Evolutionary conservation across 495 filamentous ascomycete species (phyloP).

Genomic region (Penicillium roqueforti): DNA sequence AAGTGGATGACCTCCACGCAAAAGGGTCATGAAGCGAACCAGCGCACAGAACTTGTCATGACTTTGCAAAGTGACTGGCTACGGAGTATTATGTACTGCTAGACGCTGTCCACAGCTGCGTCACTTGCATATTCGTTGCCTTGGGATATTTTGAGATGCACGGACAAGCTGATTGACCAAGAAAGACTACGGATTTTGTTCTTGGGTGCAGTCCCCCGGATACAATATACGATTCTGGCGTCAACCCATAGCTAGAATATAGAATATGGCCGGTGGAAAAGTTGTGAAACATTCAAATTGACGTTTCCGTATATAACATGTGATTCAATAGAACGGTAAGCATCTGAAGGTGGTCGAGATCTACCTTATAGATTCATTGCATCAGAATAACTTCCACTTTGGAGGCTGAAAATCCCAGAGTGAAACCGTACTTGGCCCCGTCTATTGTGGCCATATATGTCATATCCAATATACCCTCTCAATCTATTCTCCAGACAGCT

Average conservation of each 20-base stretch:
- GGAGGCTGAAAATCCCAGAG: neutral
- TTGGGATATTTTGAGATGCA: neutral
- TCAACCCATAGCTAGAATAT: neutral
- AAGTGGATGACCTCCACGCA: conserved; percentile 1
- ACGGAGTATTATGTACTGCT: neutral
- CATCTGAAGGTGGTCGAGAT: neutral
- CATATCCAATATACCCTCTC: neutral
- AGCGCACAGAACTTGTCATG: neutral
- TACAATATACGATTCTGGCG: neutral
- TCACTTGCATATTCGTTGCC: neutral
- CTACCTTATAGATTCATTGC: neutral
- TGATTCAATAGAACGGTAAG: neutral
- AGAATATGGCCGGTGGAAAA: too few species aligned
- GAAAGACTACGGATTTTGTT: neutral
- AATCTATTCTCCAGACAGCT: conserved; percentile 3
- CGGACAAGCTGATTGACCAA: neutral
- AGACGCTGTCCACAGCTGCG: neutral
- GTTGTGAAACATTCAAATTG: too few species aligned
- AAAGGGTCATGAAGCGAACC: neutral
- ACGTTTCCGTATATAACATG: too few species aligned
- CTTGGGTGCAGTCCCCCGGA: neutral
- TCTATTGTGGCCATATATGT: neutral
- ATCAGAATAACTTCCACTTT: neutral
- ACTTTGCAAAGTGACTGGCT: neutral
- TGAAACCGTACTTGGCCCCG: neutral